Evolutionary conservation across 345 rosid species (phyloP), one percentile per base, ranked within the genome.

Genomic region (Balakata baccata): DNA sequence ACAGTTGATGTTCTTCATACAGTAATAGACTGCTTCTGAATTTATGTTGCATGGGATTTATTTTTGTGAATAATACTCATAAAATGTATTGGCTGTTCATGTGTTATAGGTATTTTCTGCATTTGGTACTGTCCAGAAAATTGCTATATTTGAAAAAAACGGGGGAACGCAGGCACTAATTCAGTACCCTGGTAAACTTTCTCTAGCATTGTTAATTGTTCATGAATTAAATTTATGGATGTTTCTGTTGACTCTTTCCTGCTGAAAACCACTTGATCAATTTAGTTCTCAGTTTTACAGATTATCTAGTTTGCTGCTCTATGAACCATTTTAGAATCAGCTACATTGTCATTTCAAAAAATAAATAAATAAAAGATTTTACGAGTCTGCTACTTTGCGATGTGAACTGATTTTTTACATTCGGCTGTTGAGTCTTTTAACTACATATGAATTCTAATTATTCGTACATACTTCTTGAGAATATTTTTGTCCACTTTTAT

Each of bases 121-220:
- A 4, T 92, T 89, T 81, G 98, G 99, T 11, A 82, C 86, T 9
- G 98, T 92, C 74, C 97, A 91, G 86, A 95, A 95, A 84, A 89
- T 95, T 84, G 93, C 98, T 11, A 91, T 91, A 75, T 92, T 95
- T 86, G 99, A 91, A 87, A 91, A 95, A 77, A 95, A 92, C 78
- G 97, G 98, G 69, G 92, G 93, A 77, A 92, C 96, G 0, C 99
- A 95, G 82, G 99, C 99, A 66, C 77, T 95, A 54, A 57, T 95
- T 86, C 98, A 95, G 69, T 95, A 89, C 76, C 92, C 94, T 46
- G 94, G 96, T 92, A 89, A 80, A 56, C 17, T 66, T 75, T 64
- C 34, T 82, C 71, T 58, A 68, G 43, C 58, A 11, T 54, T 17
- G 29, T 10, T 59, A 13, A 67, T 34, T 41, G 11, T 68, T 70